phyloP scores from a whole-genome alignment of 371 early-diverging fungal genomes.

The Mortierella sp. region DNA sequence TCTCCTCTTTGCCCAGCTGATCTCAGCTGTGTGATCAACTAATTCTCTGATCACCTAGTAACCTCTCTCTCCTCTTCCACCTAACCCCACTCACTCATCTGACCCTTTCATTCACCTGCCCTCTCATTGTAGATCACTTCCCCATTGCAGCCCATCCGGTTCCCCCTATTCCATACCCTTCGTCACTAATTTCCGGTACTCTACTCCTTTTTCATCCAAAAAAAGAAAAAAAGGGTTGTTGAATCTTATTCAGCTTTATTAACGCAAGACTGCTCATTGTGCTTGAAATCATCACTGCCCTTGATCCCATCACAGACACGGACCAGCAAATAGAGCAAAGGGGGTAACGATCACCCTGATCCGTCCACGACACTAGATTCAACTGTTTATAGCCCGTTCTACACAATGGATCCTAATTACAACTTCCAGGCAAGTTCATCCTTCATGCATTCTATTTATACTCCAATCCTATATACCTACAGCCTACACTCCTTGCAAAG shows the following conservation, averaged over 20 bases:
- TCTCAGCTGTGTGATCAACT: background rate
- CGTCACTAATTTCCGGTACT: background rate
- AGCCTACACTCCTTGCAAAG: background rate
- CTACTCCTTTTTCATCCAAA: too few relatives aligned
- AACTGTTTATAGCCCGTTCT: background rate
- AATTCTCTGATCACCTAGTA: background rate
- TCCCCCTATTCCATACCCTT: background rate
- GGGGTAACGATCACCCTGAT: background rate
- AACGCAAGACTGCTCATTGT: background rate
- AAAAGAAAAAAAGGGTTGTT: background rate
- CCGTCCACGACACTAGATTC: background rate
- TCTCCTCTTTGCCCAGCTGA: background rate
- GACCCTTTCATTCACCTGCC: background rate
- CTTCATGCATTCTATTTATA: background rate
- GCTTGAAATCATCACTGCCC: background rate
- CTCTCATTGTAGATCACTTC: background rate
- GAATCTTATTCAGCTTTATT: background rate
- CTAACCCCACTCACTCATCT: background rate
- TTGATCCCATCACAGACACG: background rate
- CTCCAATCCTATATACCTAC: background rate
- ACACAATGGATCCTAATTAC: constrained; percentile 45
- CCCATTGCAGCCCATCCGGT: background rate
- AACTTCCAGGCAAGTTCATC: constrained; percentile 42
- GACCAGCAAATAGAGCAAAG: background rate
- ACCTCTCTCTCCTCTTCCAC: background rate